Evolutionary conservation across 2,329 filamentous ascomycete genomes (phyloP).

Genomic region (Emmonsiellopsis sp.): DNA sequence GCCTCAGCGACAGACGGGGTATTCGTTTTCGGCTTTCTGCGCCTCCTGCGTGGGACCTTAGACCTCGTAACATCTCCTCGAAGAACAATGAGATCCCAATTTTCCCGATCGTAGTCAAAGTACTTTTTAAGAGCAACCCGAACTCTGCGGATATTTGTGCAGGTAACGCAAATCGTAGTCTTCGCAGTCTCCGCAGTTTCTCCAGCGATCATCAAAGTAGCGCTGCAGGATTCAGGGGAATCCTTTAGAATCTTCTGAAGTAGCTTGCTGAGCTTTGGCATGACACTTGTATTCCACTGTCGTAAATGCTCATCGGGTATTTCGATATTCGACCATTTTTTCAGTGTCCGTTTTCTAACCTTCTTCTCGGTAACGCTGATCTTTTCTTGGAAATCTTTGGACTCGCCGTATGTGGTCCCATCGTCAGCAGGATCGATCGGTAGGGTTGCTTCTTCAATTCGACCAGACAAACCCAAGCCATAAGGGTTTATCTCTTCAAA

Average conservation of each 20-base stretch:
- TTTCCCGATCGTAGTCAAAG: conserved; percentile 47
- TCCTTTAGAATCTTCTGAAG: conserved; percentile 51
- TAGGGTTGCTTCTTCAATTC: conserved; percentile 6
- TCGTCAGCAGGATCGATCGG: conserved; percentile 9
- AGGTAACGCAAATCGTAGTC: conserved; percentile 56
- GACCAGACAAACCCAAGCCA: not conserved
- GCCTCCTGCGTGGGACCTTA: conserved; percentile 39
- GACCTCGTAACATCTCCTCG: conserved; percentile 50
- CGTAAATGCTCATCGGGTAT: conserved; percentile 48
- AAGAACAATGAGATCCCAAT: conserved; percentile 53
- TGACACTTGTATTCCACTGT: conserved; percentile 50
- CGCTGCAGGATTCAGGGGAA: conserved; percentile 52
- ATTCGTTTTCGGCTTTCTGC: conserved; percentile 28
- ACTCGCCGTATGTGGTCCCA: conserved; percentile 15
- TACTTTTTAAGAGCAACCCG: conserved; percentile 49
- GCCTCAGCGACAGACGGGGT: conserved; percentile 19
- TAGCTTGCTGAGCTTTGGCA: conserved; percentile 50
- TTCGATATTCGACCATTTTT: conserved; percentile 40
- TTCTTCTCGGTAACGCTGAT: conserved; percentile 20
- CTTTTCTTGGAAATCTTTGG: conserved; percentile 18
- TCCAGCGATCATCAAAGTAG: conserved; percentile 52
- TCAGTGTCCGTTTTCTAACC: conserved; percentile 32
- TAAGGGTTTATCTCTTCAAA: conserved; percentile 11
- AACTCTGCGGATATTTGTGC: conserved; percentile 49
- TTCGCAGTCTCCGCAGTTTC: conserved; percentile 47